Evolutionary conservation across 2,329 filamentous ascomycete genomes (phyloP), one percentile per base, ranked within the genome.

Genomic region (Sodiomyces alkalinus): DNA sequence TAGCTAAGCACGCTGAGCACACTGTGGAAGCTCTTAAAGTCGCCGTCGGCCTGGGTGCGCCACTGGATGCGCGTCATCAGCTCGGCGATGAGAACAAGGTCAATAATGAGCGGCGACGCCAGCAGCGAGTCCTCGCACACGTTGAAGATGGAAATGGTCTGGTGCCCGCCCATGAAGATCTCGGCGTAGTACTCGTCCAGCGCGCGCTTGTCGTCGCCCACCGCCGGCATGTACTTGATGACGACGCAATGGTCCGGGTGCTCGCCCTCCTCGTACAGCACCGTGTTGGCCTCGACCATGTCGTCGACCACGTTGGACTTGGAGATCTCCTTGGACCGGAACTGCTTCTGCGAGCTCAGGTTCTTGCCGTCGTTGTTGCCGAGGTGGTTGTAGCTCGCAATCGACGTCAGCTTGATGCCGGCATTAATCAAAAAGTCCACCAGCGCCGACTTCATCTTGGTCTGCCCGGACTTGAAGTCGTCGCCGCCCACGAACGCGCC

Each of bases 301-400:
- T 98, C 90, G 52, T 98, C 90, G 31, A 98, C 90, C 9, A 98
- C 90, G 52, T 94, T 98, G 46, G 83, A 92, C 69, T 98, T 98
- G 60, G 82, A 92, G 43, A 98, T 98, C 62, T 98, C 90, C 73
- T 98, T 98, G 59, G 85, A 93, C 46, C 90, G 86, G 74, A 98
- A 98, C 60, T 96, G 90, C 64, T 79, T 83, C 56, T 94, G 86
- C 23, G 86, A 93, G 62, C 81, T 92, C 45, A 98, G 60, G 64
- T 98, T 98, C 75, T 86, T 94, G 63, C 90, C 90, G 52, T 98
- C 87, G 51, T 98, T 98, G 73, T 98, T 98, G 48, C 90, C 90
- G 31, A 98, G 76, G 55, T 98, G 90, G 65, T 98, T 98, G 74
- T 98, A 98, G 60, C 81, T 92, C 40, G 90, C 83, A 60, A 98